Base-by-base conservation (phyloP, 1,139 yeast genomes). In the Pichia sp. region DNA sequence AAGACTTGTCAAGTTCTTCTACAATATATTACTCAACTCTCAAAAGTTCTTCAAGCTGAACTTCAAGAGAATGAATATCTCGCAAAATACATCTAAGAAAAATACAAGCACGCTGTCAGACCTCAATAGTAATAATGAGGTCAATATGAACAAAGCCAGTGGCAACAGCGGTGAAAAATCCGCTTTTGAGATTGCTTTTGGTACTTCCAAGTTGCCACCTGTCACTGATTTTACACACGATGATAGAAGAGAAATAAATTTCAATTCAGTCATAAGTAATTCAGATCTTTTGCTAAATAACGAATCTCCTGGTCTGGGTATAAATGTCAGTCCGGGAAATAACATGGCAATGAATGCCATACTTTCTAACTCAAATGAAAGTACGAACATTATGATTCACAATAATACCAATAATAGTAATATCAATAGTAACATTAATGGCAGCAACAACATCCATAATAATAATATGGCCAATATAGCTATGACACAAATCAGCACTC, bases 111-210 rank as follows among this genome's bases (percentile, higher is more conserved):
- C 45, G 30, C n/a, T 30, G 41, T 40, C 16, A 15, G 45, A 36
- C 15, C 36, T 4, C 45, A 41, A 40, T 34, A 48, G 47, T 41
- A 45, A 34, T 40, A 16, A 8, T 23, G 26, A 23, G 26, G 26
- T 23, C 7, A 44, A 44, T 36, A 34, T 10, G 4, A 41, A 31
- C 42, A 38, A 16, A 8, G 11, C 34, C 16, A 13, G 13, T 23
- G 34, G 29, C 26, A 44, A 44, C 23, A 23, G 26, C 26, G 53
- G 31, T 23, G 54, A 48, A 23, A 55, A 55, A 43, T 53, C 57
- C 47, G 70, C 70, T 2, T 67, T 67, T 54, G 70, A 66, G 43
- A 67, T 67, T 55, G 70, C 70, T 11, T 67, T 67, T 57, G 70
- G 70, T 58, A 67, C 70, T 1, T 65, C 70, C 2, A 67, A 66